A percentile compares a stretch with the other conserved stretches of the same genome.
These are phyloP conservation scores for Bipolaris gigantea DNA, from an alignment of 2,329 filamentous ascomycete genomes.

Conservation along the genomic window DNA sequence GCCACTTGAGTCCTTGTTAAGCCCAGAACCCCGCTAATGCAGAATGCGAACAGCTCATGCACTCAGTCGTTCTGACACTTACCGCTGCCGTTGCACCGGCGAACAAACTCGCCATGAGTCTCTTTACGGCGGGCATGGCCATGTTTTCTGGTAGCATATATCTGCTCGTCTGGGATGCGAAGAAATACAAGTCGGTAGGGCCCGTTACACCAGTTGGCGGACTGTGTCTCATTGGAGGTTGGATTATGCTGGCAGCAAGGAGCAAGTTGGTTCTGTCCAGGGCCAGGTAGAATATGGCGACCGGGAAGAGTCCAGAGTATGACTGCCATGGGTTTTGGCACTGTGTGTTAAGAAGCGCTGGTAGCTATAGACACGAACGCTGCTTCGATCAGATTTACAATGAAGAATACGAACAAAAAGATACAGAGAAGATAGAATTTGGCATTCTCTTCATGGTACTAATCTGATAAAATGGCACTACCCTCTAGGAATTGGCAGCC, in stretches of 20 bases:
- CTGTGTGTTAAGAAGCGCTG: background rate
- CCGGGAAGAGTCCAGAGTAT: background rate
- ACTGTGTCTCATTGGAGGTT: slow-evolving; percentile 65
- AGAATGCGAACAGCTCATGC: slow-evolving; percentile 60
- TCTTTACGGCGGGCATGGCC: slow-evolving; percentile 68
- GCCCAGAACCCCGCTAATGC: background rate
- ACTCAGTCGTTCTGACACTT: slow-evolving; percentile 63
- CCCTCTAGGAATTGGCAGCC: background rate
- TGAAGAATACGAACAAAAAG: background rate
- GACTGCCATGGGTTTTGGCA: background rate
- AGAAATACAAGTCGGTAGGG: slow-evolving; percentile 61
- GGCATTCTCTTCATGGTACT: background rate
- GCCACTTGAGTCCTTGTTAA: background rate
- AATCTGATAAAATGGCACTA: background rate
- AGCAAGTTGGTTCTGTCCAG: slow-evolving; percentile 16
- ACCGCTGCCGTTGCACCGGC: slow-evolving; percentile 56
- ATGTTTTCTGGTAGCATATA: slow-evolving; percentile 70
- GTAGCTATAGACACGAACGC: background rate
- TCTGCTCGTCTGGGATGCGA: slow-evolving; percentile 63
- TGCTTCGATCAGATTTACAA: background rate
- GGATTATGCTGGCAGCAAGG: slow-evolving; percentile 54
- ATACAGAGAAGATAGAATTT: background rate
- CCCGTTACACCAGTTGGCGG: slow-evolving; percentile 68
- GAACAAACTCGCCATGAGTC: slow-evolving; percentile 58
- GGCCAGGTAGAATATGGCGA: background rate